Base-by-base conservation (phyloP, 192 early-diverging fungal genomes). In the Lunasporangiospora selenospora region DNA sequence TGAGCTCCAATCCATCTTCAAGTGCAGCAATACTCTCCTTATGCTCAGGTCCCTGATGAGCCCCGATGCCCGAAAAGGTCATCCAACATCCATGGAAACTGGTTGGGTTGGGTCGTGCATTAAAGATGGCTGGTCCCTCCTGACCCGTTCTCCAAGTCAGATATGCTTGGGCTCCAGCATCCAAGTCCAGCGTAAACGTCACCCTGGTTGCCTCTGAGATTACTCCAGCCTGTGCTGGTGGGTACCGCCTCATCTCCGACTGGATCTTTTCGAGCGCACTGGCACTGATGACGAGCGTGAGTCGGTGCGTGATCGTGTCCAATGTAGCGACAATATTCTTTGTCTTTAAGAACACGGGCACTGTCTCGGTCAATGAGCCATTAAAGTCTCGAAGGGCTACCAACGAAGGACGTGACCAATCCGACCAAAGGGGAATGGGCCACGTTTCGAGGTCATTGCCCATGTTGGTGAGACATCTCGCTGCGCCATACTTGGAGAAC, bases 61-160 rank as follows among this genome's bases (percentile, higher is more conserved):
- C 42, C 0, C 46, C 42, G 40, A 73, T 73, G 0, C 69, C 69
- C 4, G 21, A 36, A 11, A 73, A 58, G 0, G 69, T 46, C 31
- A 73, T 39, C 69, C 69, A 73, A 26, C 69, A 73, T 37, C 60
- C 69, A 47, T 73, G 69, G 16, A 63, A 47, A 49, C 69, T 63
- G 2, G 69, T 53, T 0, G 69, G 60, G 49, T 73, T 73, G 3
- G 69, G 69, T 32, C 61, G 33, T 6, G 69, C 69, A 53, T 73
- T 73, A n/a, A 73, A 73, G 36, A 73, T 73, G 4, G 59, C 69
- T 0, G 60, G 49, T 5, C 59, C 60, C 4, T 58, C 55, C 30
- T 73, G 69, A 19, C 69, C 69, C 15, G 33, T 32, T 21, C 60
- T 55, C 69, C 69, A 73, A 0, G 69, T 73, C 34, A 73, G 32